These are phyloP conservation scores for Fusarium brevicatenulatum DNA, from an alignment of 2,329 filamentous ascomycete species.

Conservation along the genomic window DNA sequence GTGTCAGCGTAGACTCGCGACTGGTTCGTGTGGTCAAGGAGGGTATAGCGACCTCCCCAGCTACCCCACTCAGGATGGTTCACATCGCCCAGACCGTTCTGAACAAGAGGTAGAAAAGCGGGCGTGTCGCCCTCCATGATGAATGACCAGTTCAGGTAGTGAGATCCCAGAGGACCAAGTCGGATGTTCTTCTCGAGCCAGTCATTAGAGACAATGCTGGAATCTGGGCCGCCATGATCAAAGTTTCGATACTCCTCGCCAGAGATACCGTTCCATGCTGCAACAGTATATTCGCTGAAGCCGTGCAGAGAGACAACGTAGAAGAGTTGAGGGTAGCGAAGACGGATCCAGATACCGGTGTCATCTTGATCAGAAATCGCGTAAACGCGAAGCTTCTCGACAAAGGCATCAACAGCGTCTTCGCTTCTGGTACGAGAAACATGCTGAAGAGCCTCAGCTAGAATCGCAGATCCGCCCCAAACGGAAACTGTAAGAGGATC, in stretches of 20 bases:
- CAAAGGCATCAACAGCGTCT: slow-evolving; percentile 49
- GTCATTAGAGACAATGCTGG: background rate
- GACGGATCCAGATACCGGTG: slow-evolving; percentile 64
- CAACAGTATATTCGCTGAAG: slow-evolving; percentile 63
- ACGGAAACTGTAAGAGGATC: slow-evolving; percentile 61
- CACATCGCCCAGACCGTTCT: background rate
- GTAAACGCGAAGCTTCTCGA: slow-evolving; percentile 59
- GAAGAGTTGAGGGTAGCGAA: slow-evolving; percentile 62
- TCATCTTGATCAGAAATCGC: slow-evolving; percentile 70
- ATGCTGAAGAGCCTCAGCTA: slow-evolving; percentile 59
- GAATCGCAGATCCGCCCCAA: slow-evolving; percentile 64
- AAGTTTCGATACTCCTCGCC: slow-evolving; percentile 19
- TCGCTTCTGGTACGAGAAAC: slow-evolving; percentile 39
- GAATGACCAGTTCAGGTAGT: slow-evolving; percentile 4
- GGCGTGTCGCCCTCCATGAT: slow-evolving; percentile 28
- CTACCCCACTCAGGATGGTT: slow-evolving; percentile 23
- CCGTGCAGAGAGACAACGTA: slow-evolving; percentile 65
- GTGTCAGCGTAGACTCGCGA: slow-evolving; percentile 7
- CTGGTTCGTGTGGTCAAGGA: background rate
- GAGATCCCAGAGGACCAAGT: background rate
- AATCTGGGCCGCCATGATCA: slow-evolving; percentile 11
- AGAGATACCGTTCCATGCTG: slow-evolving; percentile 64
- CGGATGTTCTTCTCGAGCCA: slow-evolving; percentile 13
- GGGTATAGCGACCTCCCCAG: slow-evolving; percentile 19
- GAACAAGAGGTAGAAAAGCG: background rate